These are phyloP conservation scores for Botrytis byssoidea DNA, from an alignment of 2,329 filamentous ascomycete genomes.

Conservation along the genomic window DNA sequence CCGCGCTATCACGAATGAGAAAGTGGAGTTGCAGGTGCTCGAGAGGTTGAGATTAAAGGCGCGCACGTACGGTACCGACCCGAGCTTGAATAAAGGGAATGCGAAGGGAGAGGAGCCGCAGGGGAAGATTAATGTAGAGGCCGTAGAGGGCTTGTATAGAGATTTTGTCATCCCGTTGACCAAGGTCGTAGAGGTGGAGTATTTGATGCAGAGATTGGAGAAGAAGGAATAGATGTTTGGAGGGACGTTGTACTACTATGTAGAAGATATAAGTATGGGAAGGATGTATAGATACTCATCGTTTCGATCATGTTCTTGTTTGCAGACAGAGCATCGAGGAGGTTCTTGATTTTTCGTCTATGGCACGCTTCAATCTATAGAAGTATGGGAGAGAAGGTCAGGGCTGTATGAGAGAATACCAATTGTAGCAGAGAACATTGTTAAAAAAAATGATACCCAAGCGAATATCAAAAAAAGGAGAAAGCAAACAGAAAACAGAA, in stretches of 20 bases:
- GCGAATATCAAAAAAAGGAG: too few species aligned
- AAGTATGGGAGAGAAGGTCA: neutral
- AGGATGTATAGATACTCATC: neutral
- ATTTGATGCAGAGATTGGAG: conserved; percentile 87
- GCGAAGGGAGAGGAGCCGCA: conserved; percentile 47
- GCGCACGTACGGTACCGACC: conserved; percentile 89
- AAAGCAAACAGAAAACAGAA: neutral
- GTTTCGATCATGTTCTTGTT: neutral
- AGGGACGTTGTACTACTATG: neutral
- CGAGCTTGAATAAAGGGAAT: conserved; percentile 52
- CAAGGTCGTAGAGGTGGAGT: conserved; percentile 98
- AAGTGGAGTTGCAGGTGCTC: conserved; percentile 88
- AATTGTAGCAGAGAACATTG: neutral
- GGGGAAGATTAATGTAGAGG: conserved; percentile 87
- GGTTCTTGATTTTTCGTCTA: neutral
- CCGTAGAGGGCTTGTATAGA: conserved; percentile 86
- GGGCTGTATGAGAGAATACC: neutral
- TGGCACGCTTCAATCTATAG: neutral
- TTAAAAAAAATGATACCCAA: neutral
- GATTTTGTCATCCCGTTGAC: conserved; percentile 94
- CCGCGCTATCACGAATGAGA: conserved; percentile 83
- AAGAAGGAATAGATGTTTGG: conserved; percentile 19
- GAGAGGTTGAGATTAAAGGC: conserved; percentile 85
- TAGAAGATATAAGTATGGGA: neutral
- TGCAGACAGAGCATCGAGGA: neutral